Conservation (phyloP, 192 early-diverging fungal species). For the Mortierella antarctica region DNA sequence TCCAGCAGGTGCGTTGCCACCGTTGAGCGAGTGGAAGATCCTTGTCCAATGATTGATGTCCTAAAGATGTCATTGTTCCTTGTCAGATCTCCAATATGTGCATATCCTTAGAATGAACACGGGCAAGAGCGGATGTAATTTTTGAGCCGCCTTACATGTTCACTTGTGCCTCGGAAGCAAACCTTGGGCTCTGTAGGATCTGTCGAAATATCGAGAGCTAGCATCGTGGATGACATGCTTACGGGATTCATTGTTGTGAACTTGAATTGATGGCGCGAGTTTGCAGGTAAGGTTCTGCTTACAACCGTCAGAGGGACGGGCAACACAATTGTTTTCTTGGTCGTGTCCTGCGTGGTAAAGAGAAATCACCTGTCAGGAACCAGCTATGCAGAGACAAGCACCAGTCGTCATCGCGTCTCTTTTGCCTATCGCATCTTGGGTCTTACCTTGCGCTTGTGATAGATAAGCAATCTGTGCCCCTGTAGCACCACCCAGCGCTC, state of each 20-base stretch:
- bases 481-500: slow-evolving; percentile 49
- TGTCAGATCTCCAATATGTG: no score
- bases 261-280: slow-evolving; percentile 18
- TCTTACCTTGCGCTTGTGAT: slow-evolving; percentile 52
- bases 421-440: not conserved
- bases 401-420: not conserved
- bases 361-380: not conserved
- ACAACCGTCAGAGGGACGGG: slow-evolving; percentile 16
- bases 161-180: slow-evolving; percentile 39
- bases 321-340: slow-evolving; percentile 34
- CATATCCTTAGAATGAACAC: no score
- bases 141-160: slow-evolving; percentile 22
- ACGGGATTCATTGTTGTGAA: slow-evolving; percentile 2
- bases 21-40: slow-evolving; percentile 44
- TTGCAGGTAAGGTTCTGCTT: slow-evolving; percentile 8
- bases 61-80: not conserved
- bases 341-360: slow-evolving; percentile 16
- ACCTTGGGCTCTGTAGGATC: slow-evolving; percentile 26
- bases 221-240: slow-evolving; percentile 24
- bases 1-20: not conserved
- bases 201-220: slow-evolving; percentile 15
- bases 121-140: no score
- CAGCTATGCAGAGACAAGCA: not conserved
- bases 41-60: slow-evolving; percentile 44
- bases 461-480: slow-evolving; percentile 34